Evolutionary conservation across 1,284 basidiomycete species (phyloP).

Genomic region (Ustilago bromivora): DNA sequence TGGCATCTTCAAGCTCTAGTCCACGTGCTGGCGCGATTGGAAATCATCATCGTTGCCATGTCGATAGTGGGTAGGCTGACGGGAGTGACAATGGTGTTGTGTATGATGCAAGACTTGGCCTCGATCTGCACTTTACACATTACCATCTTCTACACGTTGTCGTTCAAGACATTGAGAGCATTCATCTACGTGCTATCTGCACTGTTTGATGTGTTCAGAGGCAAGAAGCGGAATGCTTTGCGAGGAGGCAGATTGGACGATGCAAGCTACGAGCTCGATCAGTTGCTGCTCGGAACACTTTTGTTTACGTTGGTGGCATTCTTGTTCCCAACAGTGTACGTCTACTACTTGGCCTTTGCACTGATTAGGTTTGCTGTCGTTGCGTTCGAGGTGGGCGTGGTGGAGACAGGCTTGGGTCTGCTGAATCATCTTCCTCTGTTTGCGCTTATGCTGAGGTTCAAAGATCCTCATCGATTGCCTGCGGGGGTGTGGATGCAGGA

Average conservation of each 20-base stretch:
- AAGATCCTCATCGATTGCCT: constrained; percentile 85
- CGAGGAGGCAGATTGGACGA: constrained; percentile 84
- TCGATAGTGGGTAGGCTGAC: constrained; percentile 74
- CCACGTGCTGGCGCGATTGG: constrained; percentile 19
- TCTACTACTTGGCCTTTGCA: constrained; percentile 86
- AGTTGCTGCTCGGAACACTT: constrained; percentile 91
- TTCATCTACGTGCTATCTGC: constrained; percentile 77
- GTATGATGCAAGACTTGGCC: constrained; percentile 78
- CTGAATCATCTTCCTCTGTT: constrained; percentile 94
- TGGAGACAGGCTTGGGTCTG: constrained; percentile 71
- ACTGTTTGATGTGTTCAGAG: constrained; percentile 94
- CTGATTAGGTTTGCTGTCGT: constrained; percentile 73
- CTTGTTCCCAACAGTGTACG: constrained; percentile 87
- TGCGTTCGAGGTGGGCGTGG: constrained; percentile 26
- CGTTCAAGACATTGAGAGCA: constrained; percentile 77
- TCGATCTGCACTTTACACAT: constrained; percentile 80
- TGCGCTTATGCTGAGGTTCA: constrained; percentile 83
- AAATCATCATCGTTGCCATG: constrained; percentile 71
- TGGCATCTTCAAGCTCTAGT: constrained; percentile 30
- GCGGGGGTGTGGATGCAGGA: constrained; percentile 36
- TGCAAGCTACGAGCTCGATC: constrained; percentile 91
- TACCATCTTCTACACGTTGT: constrained; percentile 78
- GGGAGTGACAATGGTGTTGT: constrained; percentile 80
- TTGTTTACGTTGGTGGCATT: constrained; percentile 92
- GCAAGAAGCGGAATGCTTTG: constrained; percentile 73